A percentile compares a stretch with the other conserved stretches of the same genome.
Conservation (phyloP, 2,329 filamentous ascomycete species). For the Rhinocladiella similis region DNA sequence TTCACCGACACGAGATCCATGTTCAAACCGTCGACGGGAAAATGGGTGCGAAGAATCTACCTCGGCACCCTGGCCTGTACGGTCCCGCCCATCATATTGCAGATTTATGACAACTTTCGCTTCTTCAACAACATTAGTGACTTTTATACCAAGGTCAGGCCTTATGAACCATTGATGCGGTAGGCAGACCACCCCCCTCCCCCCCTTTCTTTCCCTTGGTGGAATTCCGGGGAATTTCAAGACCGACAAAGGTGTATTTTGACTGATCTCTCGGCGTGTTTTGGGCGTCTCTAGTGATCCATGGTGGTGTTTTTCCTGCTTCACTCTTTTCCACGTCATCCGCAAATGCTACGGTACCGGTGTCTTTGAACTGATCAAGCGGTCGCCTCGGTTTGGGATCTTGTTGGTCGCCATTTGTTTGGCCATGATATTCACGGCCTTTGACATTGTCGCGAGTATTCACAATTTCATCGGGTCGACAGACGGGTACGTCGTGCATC, state of each 20-base stretch:
- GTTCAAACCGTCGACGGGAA: slow-evolving; percentile 34
- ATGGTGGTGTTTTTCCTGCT: slow-evolving; percentile 67
- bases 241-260: no score
- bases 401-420: slow-evolving; percentile 61
- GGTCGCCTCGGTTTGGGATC: slow-evolving; percentile 64
- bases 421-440: slow-evolving; percentile 59
- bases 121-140: slow-evolving; percentile 60
- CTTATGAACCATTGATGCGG: slow-evolving; percentile 62
- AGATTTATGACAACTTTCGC: slow-evolving; percentile 65
- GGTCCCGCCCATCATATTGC: slow-evolving; percentile 65
- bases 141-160: slow-evolving; percentile 57
- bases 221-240: no score
- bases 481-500: slow-evolving; percentile 22
- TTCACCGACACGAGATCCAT: slow-evolving; percentile 50
- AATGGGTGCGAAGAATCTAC: slow-evolving; percentile 41
- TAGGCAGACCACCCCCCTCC: slow-evolving; percentile 33
- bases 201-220: no score
- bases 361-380: slow-evolving; percentile 56
- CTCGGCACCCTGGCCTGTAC: slow-evolving; percentile 59
- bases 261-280: no score
- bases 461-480: slow-evolving; percentile 32
- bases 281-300: slow-evolving; percentile 57
- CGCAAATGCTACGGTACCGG: slow-evolving; percentile 55
- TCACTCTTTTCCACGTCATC: slow-evolving; percentile 61
- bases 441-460: slow-evolving; percentile 62